phyloP scores from a whole-genome alignment of 2,329 filamentous ascomycete genomes.

The Colletotrichum sublineola region DNA sequence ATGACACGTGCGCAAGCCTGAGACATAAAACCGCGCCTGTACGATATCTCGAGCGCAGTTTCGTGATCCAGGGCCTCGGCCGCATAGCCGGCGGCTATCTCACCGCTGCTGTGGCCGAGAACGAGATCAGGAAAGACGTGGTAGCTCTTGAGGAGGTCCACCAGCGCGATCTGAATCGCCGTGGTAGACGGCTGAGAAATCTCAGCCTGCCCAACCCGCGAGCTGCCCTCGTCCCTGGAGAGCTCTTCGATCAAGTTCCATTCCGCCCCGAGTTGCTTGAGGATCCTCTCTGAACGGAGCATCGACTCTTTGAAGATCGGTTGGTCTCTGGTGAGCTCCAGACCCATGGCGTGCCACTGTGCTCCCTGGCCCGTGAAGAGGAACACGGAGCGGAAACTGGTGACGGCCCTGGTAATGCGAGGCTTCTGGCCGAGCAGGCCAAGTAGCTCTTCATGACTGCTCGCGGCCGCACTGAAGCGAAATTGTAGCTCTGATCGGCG shows the following conservation, averaged over 20 bases:
- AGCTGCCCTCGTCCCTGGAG: constrained; percentile 43
- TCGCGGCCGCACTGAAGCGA: background rate
- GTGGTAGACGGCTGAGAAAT: constrained; percentile 51
- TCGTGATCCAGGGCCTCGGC: constrained; percentile 56
- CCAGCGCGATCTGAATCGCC: constrained; percentile 48
- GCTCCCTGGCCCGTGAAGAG: constrained; percentile 48
- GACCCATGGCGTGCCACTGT: constrained; percentile 45
- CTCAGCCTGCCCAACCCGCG: constrained; percentile 46
- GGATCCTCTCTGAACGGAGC: constrained; percentile 16
- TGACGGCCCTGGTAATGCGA: constrained; percentile 1
- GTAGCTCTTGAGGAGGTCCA: constrained; percentile 47
- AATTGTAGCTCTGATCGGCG: constrained; percentile 2
- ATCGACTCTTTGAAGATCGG: constrained; percentile 49
- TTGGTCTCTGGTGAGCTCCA: constrained; percentile 52
- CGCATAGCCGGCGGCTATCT: constrained; percentile 65
- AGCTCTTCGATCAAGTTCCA: constrained; percentile 45
- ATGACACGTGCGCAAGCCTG: constrained; percentile 48
- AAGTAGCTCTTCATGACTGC: background rate
- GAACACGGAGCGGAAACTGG: constrained; percentile 32
- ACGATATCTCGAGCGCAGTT: constrained; percentile 62
- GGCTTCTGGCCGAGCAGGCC: constrained; percentile 1
- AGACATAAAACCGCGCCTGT: constrained; percentile 60
- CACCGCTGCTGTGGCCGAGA: constrained; percentile 63
- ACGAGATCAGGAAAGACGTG: constrained; percentile 53
- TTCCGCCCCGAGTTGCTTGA: constrained; percentile 43